These are phyloP conservation scores for Camelina sativa DNA, from an alignment of 345 rosid species.

Conservation along the genomic window DNA sequence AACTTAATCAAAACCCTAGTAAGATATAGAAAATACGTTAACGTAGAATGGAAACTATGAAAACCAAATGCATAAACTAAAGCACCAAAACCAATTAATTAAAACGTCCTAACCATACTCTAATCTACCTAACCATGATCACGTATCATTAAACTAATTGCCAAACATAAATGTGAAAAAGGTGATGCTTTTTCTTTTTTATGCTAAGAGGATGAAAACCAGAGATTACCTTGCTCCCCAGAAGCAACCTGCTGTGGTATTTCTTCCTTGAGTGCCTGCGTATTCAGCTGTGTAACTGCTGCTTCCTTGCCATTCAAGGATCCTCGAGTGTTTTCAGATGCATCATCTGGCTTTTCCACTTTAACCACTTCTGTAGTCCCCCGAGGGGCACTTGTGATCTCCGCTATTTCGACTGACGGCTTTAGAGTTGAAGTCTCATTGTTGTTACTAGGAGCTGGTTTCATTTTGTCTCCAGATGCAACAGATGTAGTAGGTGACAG, in stretches of 20 bases:
- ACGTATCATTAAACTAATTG: not conserved
- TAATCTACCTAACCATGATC: no score
- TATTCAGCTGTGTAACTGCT: conserved; percentile 64
- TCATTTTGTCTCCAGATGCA: conserved; percentile 71
- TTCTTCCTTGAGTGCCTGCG: conserved; percentile 63
- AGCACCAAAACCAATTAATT: no score
- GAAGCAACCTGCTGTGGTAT: conserved; percentile 68
- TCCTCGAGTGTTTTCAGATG: conserved; percentile 64
- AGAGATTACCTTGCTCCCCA: conserved; percentile 68
- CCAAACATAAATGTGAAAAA: conserved; percentile 11
- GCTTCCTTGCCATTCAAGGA: conserved; percentile 74
- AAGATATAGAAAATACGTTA: no score
- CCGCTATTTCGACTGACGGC: conserved; percentile 51
- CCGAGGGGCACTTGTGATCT: conserved; percentile 51
- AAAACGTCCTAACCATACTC: no score
- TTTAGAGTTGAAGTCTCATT: conserved; percentile 50
- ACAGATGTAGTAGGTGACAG: conserved; percentile 78
- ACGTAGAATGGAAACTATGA: no score
- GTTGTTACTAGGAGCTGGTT: conserved; percentile 62
- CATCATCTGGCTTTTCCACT: conserved; percentile 54
- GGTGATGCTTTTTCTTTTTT: not conserved
- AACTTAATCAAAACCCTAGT: no score
- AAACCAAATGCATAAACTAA: no score
- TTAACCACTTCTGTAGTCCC: conserved; percentile 51
- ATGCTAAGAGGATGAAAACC: not conserved